These are phyloP conservation scores for Colletotrichum sp. DNA, from an alignment of 2,329 filamentous ascomycete genomes.

Conservation along the genomic window DNA sequence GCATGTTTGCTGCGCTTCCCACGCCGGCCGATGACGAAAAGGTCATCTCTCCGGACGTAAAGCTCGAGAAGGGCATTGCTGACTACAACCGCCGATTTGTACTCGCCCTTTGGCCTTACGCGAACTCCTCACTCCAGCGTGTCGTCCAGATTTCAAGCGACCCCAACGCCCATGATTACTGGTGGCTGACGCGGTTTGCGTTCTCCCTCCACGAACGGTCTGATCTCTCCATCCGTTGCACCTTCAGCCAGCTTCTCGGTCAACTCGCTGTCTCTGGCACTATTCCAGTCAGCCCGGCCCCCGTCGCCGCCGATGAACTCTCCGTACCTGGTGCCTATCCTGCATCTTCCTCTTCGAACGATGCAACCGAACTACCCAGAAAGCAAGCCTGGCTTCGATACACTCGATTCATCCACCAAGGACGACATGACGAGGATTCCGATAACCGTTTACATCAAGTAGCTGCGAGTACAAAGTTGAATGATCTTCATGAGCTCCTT, in stretches of 20 bases:
- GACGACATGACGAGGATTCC: background rate
- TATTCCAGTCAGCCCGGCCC: background rate
- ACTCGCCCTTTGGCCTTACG: constrained; percentile 16
- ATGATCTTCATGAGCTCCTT: background rate
- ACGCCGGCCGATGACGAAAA: background rate
- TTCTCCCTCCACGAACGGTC: constrained; percentile 8
- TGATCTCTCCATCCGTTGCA: constrained; percentile 4
- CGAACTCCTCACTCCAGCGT: constrained; percentile 9
- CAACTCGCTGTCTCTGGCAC: background rate
- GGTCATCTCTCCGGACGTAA: background rate
- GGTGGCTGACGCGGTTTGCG: constrained; percentile 13
- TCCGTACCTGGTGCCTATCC: background rate
- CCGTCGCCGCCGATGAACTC: background rate
- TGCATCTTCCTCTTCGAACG: background rate
- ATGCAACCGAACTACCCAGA: background rate
- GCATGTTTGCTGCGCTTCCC: constrained; percentile 3
- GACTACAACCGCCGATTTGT: background rate
- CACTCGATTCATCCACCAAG: constrained; percentile 7
- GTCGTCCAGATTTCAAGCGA: background rate
- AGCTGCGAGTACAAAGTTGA: background rate
- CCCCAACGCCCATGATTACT: background rate
- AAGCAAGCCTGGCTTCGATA: constrained; percentile 7
- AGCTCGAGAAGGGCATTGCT: background rate
- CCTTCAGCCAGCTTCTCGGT: constrained; percentile 14
- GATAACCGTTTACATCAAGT: background rate